A percentile compares a stretch with the other conserved stretches of the same genome.
These are phyloP conservation scores for Fomitopsis schrenkii DNA, from an alignment of 1,284 basidiomycete species.

Conservation along the genomic window DNA sequence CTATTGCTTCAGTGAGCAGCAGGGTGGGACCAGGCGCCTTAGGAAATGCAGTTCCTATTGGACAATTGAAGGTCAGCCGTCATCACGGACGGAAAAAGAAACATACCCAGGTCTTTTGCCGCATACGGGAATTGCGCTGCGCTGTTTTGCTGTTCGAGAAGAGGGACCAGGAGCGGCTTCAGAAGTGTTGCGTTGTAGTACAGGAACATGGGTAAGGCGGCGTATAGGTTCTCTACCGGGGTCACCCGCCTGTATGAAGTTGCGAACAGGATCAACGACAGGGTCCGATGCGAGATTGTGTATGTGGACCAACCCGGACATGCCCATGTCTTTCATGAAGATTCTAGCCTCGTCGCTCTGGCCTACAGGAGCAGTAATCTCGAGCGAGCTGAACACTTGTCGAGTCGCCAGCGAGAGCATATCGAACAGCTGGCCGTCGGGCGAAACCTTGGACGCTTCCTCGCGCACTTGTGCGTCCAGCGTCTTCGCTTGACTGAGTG, in stretches of 20 bases:
- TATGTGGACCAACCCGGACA: conserved; percentile 2
- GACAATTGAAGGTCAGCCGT: background rate
- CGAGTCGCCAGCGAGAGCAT: conserved; percentile 36
- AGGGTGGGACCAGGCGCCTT: background rate
- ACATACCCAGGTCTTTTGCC: conserved; percentile 37
- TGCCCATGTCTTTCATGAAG: conserved; percentile 38
- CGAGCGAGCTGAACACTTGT: conserved; percentile 36
- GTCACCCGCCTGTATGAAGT: conserved; percentile 24
- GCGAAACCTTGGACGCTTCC: conserved; percentile 18
- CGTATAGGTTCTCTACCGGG: conserved; percentile 45
- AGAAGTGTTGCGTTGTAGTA: conserved; percentile 41
- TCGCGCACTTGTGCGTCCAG: conserved; percentile 21
- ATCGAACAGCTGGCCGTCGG: conserved; percentile 31
- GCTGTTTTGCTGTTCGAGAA: conserved; percentile 37
- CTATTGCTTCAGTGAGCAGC: conserved; percentile 7
- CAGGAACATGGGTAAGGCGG: conserved; percentile 41
- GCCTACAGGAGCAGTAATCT: conserved; percentile 30
- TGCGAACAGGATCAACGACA: conserved; percentile 13
- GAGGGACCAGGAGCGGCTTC: conserved; percentile 37
- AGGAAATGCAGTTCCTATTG: background rate
- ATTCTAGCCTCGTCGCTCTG: conserved; percentile 34
- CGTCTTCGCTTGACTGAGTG: conserved; percentile 15
- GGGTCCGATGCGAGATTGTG: too few relatives aligned
- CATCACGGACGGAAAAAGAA: background rate
- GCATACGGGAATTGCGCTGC: conserved; percentile 27